A percentile compares a stretch with the other conserved stretches of the same genome.
Evolutionary conservation across 345 rosid species (phyloP).

Genomic region (Eucalyptus erythrocorys): DNA sequence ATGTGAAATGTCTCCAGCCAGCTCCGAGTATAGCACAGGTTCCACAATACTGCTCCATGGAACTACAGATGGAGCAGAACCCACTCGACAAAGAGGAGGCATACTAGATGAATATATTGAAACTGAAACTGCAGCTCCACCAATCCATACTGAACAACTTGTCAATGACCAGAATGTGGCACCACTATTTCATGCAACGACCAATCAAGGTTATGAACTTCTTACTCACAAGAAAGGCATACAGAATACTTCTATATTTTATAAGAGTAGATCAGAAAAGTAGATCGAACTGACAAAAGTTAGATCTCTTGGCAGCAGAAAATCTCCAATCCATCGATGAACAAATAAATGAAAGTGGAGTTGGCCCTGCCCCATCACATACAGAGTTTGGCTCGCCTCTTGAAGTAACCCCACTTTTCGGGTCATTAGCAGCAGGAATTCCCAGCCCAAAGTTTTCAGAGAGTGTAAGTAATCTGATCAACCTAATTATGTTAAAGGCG

Average conservation of each 20-base stretch:
- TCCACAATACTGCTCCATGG: conserved; percentile 40
- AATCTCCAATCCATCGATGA: conserved; percentile 26
- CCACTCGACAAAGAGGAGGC: conserved; percentile 17
- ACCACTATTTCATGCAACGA: background rate
- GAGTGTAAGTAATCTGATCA: conserved; percentile 58
- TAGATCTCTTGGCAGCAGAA: conserved; percentile 13
- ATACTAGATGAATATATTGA: background rate
- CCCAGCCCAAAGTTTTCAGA: conserved; percentile 99
- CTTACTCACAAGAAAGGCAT: background rate
- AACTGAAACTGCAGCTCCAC: background rate
- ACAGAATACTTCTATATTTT: background rate
- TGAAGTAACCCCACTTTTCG: conserved; percentile 89
- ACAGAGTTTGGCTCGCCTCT: conserved; percentile 74
- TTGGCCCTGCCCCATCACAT: conserved; percentile 37
- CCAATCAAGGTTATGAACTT: background rate
- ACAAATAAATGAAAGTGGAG: conserved; percentile 13
- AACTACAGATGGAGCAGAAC: conserved; percentile 27
- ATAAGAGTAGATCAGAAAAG: background rate
- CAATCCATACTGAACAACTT: conserved; percentile 5
- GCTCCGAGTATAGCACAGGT: conserved; percentile 91
- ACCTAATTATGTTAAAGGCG: background rate
- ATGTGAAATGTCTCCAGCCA: conserved; percentile 71
- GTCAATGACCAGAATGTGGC: background rate
- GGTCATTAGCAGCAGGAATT: conserved; percentile 94
- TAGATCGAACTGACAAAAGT: background rate